Evolutionary conservation across 1,139 yeast genomes (phyloP).

Genomic region (Yamadazyma mexicana): DNA sequence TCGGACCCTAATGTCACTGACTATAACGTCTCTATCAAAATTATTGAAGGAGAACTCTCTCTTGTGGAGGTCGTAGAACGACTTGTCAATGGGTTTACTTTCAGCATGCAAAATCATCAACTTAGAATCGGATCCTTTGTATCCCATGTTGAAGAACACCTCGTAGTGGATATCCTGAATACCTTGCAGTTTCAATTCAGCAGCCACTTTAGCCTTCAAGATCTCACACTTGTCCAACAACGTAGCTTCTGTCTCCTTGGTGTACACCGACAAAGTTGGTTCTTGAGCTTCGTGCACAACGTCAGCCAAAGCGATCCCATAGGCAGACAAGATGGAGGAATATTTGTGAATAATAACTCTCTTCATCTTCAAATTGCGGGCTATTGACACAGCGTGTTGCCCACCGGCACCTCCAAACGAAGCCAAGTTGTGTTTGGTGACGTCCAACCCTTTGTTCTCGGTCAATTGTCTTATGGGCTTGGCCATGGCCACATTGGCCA

Average conservation of each 20-base stretch:
- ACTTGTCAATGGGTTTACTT: constrained; percentile 25
- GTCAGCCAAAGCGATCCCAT: constrained; percentile 23
- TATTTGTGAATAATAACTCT: constrained; percentile 21
- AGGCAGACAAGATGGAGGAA: constrained; percentile 24
- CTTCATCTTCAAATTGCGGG: constrained; percentile 20
- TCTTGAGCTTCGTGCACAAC: constrained; percentile 21
- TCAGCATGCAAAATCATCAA: constrained; percentile 20
- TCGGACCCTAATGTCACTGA: constrained; percentile 20
- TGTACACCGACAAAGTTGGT: constrained; percentile 16
- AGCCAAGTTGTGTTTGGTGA: constrained; percentile 21
- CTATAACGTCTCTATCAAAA: constrained; percentile 41
- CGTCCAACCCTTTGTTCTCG: constrained; percentile 22
- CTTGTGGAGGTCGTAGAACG: constrained; percentile 52
- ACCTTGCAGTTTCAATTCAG: constrained; percentile 21
- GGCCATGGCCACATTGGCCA: constrained; percentile 23
- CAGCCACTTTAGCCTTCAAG: constrained; percentile 11
- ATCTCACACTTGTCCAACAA: constrained; percentile 16
- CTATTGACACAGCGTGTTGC: constrained; percentile 21
- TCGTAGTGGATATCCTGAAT: constrained; percentile 14
- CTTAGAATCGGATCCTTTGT: constrained; percentile 22
- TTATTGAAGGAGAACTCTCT: constrained; percentile 72
- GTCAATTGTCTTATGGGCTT: constrained; percentile 23
- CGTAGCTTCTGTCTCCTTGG: constrained; percentile 9
- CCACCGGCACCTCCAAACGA: constrained; percentile 28
- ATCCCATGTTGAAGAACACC: constrained; percentile 22